Percentiles rank a stretch among this genome's conserved stretches.
phyloP scores from a whole-genome alignment of 192 early-diverging fungal genomes.

The Backusella circina region DNA sequence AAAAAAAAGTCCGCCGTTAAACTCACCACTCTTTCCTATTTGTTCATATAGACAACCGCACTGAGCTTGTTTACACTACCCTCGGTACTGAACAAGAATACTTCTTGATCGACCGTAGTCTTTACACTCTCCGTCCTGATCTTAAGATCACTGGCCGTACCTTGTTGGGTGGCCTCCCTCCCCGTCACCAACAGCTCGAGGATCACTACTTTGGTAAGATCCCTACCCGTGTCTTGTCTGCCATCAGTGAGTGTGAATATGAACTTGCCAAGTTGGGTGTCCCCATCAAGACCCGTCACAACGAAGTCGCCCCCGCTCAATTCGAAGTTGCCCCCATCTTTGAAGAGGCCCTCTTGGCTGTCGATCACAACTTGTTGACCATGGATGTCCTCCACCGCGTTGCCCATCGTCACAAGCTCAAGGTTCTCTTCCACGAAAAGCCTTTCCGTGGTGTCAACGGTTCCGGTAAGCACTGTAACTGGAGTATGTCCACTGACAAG shows the following conservation, averaged over 20 bases:
- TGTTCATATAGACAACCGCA: constrained; percentile 17
- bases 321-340: constrained; percentile 98
- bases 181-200: constrained; percentile 98
- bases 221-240: constrained; percentile 87
- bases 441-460: constrained; percentile 99
- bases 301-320: constrained; percentile 98
- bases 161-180: constrained; percentile 88
- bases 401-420: constrained; percentile 94
- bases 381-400: constrained; percentile 98
- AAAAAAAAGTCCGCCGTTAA: neutral
- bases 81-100: constrained; percentile 98
- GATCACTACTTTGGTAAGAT: constrained; percentile 99
- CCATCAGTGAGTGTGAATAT: constrained; percentile 90
- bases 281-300: constrained; percentile 98
- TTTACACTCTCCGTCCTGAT: constrained; percentile 93
- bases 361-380: constrained; percentile 98
- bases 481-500: constrained; percentile 90
- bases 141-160: constrained; percentile 97
- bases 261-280: constrained; percentile 94
- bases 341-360: constrained; percentile 90
- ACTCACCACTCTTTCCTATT: neutral
- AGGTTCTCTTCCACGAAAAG: constrained; percentile 98
- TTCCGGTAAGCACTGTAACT: constrained; percentile 99
- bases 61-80: constrained; percentile 84
- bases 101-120: constrained; percentile 94